A percentile compares a stretch with the other conserved stretches of the same genome.
Conservation (phyloP, 768 basidiomycete genomes). For the Tylopilus cervinicoccineus region DNA sequence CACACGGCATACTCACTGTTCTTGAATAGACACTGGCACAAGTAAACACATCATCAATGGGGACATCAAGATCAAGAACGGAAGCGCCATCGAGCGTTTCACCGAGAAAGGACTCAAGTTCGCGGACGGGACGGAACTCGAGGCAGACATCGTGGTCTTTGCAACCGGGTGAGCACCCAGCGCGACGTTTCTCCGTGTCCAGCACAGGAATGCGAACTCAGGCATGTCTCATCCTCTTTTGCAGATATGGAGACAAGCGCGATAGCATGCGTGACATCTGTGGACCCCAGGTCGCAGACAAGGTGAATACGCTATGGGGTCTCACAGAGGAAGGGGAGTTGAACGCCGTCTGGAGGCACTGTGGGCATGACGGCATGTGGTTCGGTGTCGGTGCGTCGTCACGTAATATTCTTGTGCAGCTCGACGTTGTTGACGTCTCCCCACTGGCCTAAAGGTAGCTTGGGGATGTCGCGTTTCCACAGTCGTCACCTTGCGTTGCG, state of each 20-base stretch:
- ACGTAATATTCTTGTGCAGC: background rate
- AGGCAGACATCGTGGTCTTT: conserved; percentile 32
- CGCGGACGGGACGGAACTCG: conserved; percentile 18
- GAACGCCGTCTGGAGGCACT: conserved; percentile 34
- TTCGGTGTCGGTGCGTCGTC: conserved; percentile 24
- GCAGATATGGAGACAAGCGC: conserved; percentile 45
- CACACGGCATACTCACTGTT: background rate
- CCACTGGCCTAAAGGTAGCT: conserved; percentile 16
- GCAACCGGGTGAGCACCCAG: conserved; percentile 25
- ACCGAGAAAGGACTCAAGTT: conserved; percentile 27
- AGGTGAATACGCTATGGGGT: conserved; percentile 56
- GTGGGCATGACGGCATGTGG: conserved; percentile 35
- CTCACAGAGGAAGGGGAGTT: conserved; percentile 61
- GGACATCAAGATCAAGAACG: conserved; percentile 49
- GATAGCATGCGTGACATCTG: conserved; percentile 41
- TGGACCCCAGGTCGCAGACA: conserved; percentile 41
- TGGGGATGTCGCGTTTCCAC: conserved; percentile 25
- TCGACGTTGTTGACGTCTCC: background rate
- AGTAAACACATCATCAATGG: conserved; percentile 43
- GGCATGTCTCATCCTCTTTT: background rate
- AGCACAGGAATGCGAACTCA: background rate
- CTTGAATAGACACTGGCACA: conserved; percentile 34
- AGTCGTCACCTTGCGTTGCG: conserved; percentile 30
- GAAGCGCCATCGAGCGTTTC: conserved; percentile 30
- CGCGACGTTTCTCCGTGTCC: background rate